Percentiles rank a stretch among this genome's conserved stretches.
Conservation (phyloP, 1,139 yeast species). For the Blastobotrys indianensis region DNA sequence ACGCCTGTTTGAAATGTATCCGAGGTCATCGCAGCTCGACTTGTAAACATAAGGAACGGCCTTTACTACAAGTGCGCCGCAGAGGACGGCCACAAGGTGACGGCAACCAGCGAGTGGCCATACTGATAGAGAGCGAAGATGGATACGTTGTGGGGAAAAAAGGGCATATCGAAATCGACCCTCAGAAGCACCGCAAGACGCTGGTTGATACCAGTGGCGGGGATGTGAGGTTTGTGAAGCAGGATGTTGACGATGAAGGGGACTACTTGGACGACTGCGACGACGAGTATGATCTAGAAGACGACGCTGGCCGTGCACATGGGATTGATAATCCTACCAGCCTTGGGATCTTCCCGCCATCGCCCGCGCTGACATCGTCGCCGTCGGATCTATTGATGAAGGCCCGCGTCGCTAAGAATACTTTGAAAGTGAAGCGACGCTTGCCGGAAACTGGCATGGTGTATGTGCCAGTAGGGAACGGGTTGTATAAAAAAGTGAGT, state of each 20-base stretch:
- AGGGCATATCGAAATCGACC: constrained; percentile 22
- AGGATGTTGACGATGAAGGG: background rate
- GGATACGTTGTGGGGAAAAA: constrained; percentile 1
- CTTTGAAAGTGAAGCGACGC: constrained; percentile 11
- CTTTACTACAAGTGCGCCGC: constrained; percentile 77
- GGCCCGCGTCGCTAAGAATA: background rate
- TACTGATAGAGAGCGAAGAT: constrained; percentile 22
- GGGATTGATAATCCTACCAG: no score
- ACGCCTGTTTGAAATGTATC: constrained; percentile 70
- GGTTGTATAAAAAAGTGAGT: constrained; percentile 26
- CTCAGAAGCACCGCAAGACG: constrained; percentile 22
- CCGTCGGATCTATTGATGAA: background rate
- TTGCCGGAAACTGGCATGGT: constrained; percentile 22
- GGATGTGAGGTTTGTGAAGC: constrained; percentile 17
- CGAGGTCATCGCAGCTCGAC: constrained; percentile 88
- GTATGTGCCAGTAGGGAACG: constrained; percentile 34
- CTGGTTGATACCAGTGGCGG: constrained; percentile 25
- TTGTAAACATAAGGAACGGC: constrained; percentile 75
- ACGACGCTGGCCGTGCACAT: no score
- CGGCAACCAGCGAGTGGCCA: constrained; percentile 25
- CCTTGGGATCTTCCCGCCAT: no score
- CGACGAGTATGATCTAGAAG: background rate
- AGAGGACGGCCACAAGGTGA: constrained; percentile 64
- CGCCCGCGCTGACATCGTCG: background rate
- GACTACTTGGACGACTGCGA: background rate